Conservation (phyloP, 2,329 filamentous ascomycete species). For the Talaromyces sp. region DNA sequence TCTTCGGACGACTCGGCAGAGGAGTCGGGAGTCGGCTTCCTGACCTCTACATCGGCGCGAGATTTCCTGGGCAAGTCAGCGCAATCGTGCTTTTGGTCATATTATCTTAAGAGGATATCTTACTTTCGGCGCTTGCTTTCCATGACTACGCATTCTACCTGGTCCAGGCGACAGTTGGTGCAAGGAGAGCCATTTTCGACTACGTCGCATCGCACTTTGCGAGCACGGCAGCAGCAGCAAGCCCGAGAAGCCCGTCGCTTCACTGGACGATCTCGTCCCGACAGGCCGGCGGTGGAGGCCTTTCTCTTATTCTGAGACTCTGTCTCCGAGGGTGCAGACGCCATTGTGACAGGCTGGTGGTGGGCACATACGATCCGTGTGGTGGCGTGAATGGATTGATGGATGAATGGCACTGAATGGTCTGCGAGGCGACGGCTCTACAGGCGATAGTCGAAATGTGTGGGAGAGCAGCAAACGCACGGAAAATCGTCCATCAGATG, state of each 20-base stretch:
- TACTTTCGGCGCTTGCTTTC: constrained; percentile 72
- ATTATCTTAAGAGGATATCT: background rate
- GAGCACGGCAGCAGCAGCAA: constrained; percentile 79
- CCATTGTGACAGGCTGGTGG: constrained; percentile 1
- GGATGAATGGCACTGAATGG: background rate
- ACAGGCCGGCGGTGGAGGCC: constrained; percentile 51
- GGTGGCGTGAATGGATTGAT: background rate
- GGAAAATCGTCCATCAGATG: background rate
- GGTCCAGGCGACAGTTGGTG: constrained; percentile 68
- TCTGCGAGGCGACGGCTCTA: background rate
- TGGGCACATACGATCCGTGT: background rate
- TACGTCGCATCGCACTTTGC: constrained; percentile 92
- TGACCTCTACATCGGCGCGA: constrained; percentile 33
- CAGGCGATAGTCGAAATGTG: background rate
- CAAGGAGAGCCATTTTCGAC: constrained; percentile 80
- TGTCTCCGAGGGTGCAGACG: constrained; percentile 17
- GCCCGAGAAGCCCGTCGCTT: constrained; percentile 89
- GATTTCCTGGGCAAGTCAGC: constrained; percentile 30
- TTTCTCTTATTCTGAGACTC: constrained; percentile 50
- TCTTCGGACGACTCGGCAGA: constrained; percentile 32
- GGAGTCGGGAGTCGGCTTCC: constrained; percentile 28
- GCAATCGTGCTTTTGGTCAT: background rate
- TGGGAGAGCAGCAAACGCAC: background rate
- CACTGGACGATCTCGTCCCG: constrained; percentile 51
- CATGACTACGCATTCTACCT: constrained; percentile 56